Conservation (phyloP, 345 rosid species). For the Garcia nutans region DNA sequence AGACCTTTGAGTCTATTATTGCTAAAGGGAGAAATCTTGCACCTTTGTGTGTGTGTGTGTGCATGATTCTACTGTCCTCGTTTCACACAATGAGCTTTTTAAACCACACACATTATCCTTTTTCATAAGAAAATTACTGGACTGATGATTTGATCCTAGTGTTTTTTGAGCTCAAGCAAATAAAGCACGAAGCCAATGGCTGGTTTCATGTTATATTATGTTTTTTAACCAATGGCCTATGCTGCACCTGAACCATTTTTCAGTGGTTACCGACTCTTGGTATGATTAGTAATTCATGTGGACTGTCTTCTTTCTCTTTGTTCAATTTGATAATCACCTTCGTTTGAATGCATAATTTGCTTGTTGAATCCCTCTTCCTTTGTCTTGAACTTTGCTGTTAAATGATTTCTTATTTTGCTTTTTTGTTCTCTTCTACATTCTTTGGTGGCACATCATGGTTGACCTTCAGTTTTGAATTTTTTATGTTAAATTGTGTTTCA, state of each 20-base stretch:
- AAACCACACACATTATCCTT: too few species aligned
- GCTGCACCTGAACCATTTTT: too few species aligned
- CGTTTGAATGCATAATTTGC: background rate
- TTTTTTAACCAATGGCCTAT: background rate
- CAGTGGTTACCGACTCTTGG: background rate
- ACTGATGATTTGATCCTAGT: too few species aligned
- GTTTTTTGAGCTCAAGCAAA: too few species aligned
- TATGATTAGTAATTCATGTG: background rate
- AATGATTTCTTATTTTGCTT: background rate
- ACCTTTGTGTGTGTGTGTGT: too few species aligned
- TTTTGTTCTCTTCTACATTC: background rate
- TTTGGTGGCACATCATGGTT: background rate
- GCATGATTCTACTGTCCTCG: too few species aligned
- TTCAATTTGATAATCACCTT: background rate
- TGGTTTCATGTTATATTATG: too few species aligned
- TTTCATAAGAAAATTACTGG: too few species aligned
- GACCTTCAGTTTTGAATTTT: background rate
- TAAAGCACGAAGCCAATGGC: too few species aligned
- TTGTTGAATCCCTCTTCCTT: background rate
- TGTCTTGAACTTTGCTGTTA: background rate
- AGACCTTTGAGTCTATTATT: too few species aligned
- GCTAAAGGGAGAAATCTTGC: too few species aligned
- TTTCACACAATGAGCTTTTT: too few species aligned
- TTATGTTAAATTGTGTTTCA: conserved; percentile 25
- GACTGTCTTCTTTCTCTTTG: background rate